Conservation (phyloP, 2,329 filamentous ascomycete genomes). For the Lachnellula cervina region DNA sequence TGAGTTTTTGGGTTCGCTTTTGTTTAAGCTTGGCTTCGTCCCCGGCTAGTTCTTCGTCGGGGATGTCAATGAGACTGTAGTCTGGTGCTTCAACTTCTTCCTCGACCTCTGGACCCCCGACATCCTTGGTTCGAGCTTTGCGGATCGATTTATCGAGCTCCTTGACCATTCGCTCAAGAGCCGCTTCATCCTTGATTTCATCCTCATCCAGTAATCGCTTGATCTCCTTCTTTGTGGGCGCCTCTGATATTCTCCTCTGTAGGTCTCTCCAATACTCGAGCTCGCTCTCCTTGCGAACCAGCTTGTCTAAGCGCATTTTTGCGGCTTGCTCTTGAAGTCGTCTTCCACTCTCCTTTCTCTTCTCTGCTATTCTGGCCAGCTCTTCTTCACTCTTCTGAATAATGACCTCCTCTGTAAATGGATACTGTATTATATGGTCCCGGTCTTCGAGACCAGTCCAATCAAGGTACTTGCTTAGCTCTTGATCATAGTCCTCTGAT, state of each 20-base stretch:
- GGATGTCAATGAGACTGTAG: constrained; percentile 82
- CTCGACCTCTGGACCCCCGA: constrained; percentile 76
- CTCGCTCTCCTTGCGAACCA: constrained; percentile 94
- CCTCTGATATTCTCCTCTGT: constrained; percentile 63
- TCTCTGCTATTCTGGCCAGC: constrained; percentile 81
- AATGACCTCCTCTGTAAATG: constrained; percentile 85
- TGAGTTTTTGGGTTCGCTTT: constrained; percentile 84
- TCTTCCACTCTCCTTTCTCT: constrained; percentile 89
- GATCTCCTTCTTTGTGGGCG: constrained; percentile 86
- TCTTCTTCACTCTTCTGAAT: constrained; percentile 94
- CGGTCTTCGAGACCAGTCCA: constrained; percentile 90
- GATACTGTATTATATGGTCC: constrained; percentile 85
- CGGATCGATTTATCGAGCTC: constrained; percentile 89
- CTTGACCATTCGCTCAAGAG: constrained; percentile 77
- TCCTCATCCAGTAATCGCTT: constrained; percentile 81
- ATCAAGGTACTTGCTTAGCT: constrained; percentile 73
- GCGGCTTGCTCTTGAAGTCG: constrained; percentile 92
- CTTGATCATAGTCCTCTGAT: constrained; percentile 74
- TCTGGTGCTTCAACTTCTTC: constrained; percentile 74
- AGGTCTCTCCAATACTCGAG: constrained; percentile 89
- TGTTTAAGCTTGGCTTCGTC: constrained; percentile 88
- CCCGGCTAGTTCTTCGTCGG: constrained; percentile 71
- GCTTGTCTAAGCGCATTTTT: constrained; percentile 92
- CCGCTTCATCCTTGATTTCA: constrained; percentile 85
- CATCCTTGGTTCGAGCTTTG: constrained; percentile 86